phyloP scores from a whole-genome alignment of 371 early-diverging fungal genomes.

The Lichtheimia ornata region DNA sequence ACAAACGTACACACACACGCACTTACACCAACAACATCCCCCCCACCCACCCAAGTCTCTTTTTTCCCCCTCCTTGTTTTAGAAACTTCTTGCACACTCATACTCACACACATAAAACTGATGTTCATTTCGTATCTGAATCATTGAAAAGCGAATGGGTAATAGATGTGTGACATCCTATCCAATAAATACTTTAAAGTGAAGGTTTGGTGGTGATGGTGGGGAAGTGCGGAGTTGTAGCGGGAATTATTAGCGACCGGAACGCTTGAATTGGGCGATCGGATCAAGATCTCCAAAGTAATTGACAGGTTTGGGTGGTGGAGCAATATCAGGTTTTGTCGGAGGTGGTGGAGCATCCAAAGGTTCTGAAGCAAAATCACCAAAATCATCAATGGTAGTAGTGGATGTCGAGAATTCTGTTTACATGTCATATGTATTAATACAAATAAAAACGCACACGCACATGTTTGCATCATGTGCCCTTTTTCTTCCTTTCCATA shows the following conservation, averaged over 20 bases:
- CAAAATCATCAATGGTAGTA: constrained; percentile 5
- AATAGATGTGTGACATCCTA: no score
- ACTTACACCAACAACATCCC: no score
- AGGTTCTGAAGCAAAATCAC: constrained; percentile 5
- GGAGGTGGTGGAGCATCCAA: neutral
- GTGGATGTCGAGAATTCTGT: constrained; percentile 13
- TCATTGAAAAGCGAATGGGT: no score
- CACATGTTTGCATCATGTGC: neutral
- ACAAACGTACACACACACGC: no score
- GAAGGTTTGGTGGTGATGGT: no score
- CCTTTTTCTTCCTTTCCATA: neutral
- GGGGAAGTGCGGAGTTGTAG: no score
- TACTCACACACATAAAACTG: no score
- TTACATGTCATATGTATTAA: neutral
- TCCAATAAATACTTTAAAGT: no score
- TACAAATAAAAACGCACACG: neutral
- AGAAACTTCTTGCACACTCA: no score
- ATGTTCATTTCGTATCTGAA: no score
- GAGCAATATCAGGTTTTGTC: constrained; percentile 1
- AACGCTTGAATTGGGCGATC: constrained; percentile 17
- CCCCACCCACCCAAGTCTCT: no score
- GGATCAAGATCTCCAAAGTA: constrained; percentile 26
- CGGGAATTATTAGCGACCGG: neutral
- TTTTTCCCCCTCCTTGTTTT: no score
- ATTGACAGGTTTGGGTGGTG: constrained; percentile 1